Evolutionary conservation across 805 yeast genomes (phyloP), one percentile per base, ranked within the genome.

Genomic region (Ogataea nitratoaversa): DNA sequence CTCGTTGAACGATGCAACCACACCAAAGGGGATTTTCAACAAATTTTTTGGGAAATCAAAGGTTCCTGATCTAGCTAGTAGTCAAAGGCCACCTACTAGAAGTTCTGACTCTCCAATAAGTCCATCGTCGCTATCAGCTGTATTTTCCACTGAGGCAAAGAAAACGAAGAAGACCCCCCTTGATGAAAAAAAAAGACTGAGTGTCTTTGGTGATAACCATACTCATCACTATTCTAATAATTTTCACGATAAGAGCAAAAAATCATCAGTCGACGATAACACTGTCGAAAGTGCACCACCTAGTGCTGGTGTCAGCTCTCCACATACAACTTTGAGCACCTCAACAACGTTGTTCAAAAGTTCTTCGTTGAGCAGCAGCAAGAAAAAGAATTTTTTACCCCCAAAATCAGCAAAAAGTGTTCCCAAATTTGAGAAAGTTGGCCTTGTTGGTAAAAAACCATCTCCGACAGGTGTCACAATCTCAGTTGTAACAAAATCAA

Each of bases 361-460:
- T 32, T 37, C 9, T 39, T 42, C 29, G 43, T 40, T 11, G 38
- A 33, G 17, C 29, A 28, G 13, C 11, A 11, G 25, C 18, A 33
- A 19, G 24, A 45, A 40, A 18, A 38, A 37, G 33, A 39, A 36
- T 6, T 42, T 31, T 23, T 16, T 24, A 14, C 36, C 43, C 2
- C 22, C 45, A n/a, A 43, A 35, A 14, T 30, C 48, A 4, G 29
- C 39, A 19, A 48, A 42, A 12, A 36, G 13, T n/a, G 51, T 46
- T 20, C 36, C 53, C 13, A 49, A 47, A 27, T 61, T 61, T 41
- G 66, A 60, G 36, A 61, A 61, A 32, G 19, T 61, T 17, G 66
- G 66, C 1, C 63, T 62, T 8, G 66, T 61, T 20, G 66, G 66
- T 11, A 59, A 55, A 32, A 52, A 50, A 22, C 66, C 66, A 1